Base-by-base conservation (phyloP, 2,329 filamentous ascomycete genomes). In the Coniochaeta sp. region DNA sequence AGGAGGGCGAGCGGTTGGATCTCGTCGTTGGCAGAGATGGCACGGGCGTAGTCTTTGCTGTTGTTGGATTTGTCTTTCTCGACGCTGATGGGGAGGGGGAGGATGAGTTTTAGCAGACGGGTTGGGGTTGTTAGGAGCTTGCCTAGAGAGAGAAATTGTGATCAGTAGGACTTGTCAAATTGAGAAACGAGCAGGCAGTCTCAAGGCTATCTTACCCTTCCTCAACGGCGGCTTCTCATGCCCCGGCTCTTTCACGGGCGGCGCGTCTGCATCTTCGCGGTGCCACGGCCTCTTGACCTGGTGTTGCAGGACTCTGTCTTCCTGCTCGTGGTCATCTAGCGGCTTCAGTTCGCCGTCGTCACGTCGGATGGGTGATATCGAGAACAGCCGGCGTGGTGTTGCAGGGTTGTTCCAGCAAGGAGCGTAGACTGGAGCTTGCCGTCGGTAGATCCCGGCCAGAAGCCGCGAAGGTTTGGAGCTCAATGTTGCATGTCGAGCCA, bases 1-100 rank as follows among this genome's bases (percentile, higher is more conserved):
- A 96, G 84, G 0, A 96, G 81, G 0, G 92, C 92, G 14, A 96
- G 79, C 0, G 92, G 91, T 66, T 96, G 90, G n/a, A 93, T 85
- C 74, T 63, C 67, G 62, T 75, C 69, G 55, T 76, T 74, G 38
- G 69, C 63, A 1, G 74, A 73, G 3, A 70, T 70, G 59, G 71
- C 68, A 43, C 73, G 71, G 19, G 67, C 70, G 44, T 71, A 70
- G 52, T 74, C 73, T 2, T 73, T 65, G 19, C 68, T 67, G 19
- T 73, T 70, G 19, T 72, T 71, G 0, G 66, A 65, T 12, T 70
- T 67, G 1, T 77, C 68, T 12, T 76, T 71, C 14, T 79, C 76
- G 60, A 79, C 72, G 12, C 71, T 65, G 33, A 79, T 74, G 0
- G 80, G 80, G 28, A 96, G 79, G 0, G 91, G 91, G 0, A 96